Evolutionary conservation across 345 rosid genomes (phyloP), one percentile per base, ranked within the genome.

Genomic region (Firmiana major): DNA sequence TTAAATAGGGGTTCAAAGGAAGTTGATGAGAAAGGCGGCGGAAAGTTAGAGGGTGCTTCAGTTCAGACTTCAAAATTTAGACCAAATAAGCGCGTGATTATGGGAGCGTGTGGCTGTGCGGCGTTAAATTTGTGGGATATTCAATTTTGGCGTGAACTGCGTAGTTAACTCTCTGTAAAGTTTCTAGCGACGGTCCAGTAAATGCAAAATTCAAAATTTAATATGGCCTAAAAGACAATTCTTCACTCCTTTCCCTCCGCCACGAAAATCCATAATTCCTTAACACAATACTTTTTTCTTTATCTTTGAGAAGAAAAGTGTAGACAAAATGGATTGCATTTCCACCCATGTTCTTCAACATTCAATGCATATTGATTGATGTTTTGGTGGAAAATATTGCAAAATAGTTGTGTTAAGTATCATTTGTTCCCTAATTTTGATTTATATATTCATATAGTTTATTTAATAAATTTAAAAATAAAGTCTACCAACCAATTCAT

Each of bases 21-120:
- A 73, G 38, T 36, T 21, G 24, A 42, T 15, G 24, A 73, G 76
- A 58, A 73, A 38, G 16, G 76, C 51, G 76, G 65, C 38, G 53
- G 66, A 73, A 73, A 42, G 76, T 7, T 36, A 57, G 38, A 40
- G 34, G 54, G 0, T 22, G 16, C 38, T 57, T 40, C 76, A 38
- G 66, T 26, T 6, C 38, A 26, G 65, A 58, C 15, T 55, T 12
- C 10, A 5, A 28, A 63, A 11, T 63, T 17, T 3, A 34, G 21
- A 34, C 13, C 22, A 55, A 3, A 28, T 0, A 6, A 19, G 45
- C 28, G 49, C 26, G 48, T 65, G 26, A 1, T n/a, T 9, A 0
- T 70, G 1, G 0, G 21, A 38, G 64, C 64, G 64, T 8, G 68
- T 5, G 45, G 0, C 5, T 3, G 26, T 38, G 70, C 26, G 49